Percentiles rank a stretch among this genome's conserved stretches.
Conservation (phyloP, 2,329 filamentous ascomycete genomes). For the Pseudonectria foliicola region DNA sequence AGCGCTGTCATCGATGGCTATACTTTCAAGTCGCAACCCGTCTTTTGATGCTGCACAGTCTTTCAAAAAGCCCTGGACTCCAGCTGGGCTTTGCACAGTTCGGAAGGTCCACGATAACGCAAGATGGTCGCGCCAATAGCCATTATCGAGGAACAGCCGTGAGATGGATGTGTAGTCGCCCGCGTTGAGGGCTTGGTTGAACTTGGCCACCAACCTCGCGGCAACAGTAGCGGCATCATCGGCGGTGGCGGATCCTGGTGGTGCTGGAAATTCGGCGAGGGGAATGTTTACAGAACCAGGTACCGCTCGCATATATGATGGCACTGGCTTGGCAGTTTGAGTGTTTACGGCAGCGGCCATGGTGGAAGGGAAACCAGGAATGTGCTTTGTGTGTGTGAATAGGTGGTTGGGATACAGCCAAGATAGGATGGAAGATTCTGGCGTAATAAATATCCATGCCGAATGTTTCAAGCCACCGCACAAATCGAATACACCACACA, state of each 20-base stretch:
- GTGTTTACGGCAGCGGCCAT: too few species aligned
- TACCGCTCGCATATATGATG: conserved; percentile 23
- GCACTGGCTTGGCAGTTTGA: conserved; percentile 8
- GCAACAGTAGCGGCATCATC: conserved; percentile 33
- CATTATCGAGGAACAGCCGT: conserved; percentile 34
- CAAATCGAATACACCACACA: too few species aligned
- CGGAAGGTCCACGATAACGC: conserved; percentile 47
- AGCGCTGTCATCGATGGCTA: conserved; percentile 41
- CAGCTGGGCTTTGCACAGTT: conserved; percentile 34
- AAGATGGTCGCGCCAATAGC: conserved; percentile 52
- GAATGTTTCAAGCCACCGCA: too few species aligned
- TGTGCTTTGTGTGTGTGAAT: too few species aligned
- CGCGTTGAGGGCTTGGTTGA: conserved; percentile 35
- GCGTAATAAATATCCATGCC: too few species aligned
- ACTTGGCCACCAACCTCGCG: conserved; percentile 25
- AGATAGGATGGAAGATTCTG: too few species aligned
- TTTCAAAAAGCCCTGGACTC: conserved; percentile 32
- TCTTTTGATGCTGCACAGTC: conserved; percentile 19
- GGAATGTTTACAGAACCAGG: conserved; percentile 50
- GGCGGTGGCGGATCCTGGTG: conserved; percentile 17
- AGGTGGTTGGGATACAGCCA: too few species aligned
- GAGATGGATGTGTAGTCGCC: conserved; percentile 29
- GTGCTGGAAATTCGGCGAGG: conserved; percentile 35
- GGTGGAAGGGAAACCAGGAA: too few species aligned
- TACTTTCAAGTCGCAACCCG: conserved; percentile 31